These are phyloP conservation scores for Neurospora sp. DNA, from an alignment of 495 filamentous ascomycete genomes.

Conservation along the genomic window DNA sequence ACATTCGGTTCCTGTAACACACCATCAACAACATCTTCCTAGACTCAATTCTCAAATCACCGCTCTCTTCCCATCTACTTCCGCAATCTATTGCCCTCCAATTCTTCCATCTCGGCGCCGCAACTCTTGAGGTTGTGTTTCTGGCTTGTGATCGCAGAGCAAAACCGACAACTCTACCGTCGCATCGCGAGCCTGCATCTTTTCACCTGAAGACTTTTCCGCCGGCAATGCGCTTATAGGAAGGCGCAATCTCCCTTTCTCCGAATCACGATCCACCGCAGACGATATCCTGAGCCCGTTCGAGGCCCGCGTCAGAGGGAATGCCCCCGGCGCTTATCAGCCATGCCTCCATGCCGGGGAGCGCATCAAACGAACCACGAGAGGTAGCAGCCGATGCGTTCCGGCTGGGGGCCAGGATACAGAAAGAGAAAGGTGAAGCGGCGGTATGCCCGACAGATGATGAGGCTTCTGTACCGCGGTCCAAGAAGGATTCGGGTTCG, in stretches of 20 bases:
- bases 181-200: neutral
- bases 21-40: neutral
- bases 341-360: constrained; percentile 38
- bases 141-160: neutral
- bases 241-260: neutral
- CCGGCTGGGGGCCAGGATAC: constrained; percentile 7
- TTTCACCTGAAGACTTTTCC: neutral
- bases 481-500: constrained; percentile 13
- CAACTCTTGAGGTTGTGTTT: neutral
- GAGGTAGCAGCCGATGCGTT: constrained; percentile 17
- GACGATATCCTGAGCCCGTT: neutral
- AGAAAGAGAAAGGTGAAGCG: constrained; percentile 9
- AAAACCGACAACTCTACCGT: neutral
- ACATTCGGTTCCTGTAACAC: neutral
- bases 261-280: neutral
- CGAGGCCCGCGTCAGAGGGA: constrained; percentile 17
- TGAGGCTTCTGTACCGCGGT: constrained; percentile 23
- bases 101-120: neutral
- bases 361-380: constrained; percentile 27
- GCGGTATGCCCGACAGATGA: constrained; percentile 28
- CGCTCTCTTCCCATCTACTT: neutral
- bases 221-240: neutral
- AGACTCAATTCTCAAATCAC: neutral
- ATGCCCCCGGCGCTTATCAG: constrained; percentile 40
- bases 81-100: neutral